Conservation (phyloP, 2,329 filamentous ascomycete genomes). For the Beauveria brongniartii region DNA sequence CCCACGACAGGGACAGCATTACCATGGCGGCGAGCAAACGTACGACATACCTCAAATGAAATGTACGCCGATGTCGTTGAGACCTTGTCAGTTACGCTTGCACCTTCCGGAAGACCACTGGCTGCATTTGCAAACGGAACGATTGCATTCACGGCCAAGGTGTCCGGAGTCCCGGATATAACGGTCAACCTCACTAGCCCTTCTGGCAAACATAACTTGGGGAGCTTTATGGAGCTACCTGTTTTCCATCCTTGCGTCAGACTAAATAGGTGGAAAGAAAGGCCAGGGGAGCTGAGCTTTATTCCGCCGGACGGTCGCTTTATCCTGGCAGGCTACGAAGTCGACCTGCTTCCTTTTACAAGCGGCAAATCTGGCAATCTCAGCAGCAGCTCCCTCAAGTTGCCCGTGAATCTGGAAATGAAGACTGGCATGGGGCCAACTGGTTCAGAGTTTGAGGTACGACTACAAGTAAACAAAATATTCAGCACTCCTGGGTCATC, state of each 20-base stretch:
- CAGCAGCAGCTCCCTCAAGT: conserved; percentile 57
- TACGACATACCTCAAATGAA: conserved; percentile 93
- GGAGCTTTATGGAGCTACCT: conserved; percentile 70
- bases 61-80: conserved; percentile 95
- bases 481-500: conserved; percentile 37
- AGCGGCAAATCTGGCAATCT: conserved; percentile 47
- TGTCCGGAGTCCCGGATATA: conserved; percentile 91
- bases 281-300: conserved; percentile 88
- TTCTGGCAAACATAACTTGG: conserved; percentile 70
- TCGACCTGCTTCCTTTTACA: conserved; percentile 73
- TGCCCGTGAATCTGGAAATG: conserved; percentile 77
- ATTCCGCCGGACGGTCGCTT: conserved; percentile 92
- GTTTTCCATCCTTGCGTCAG: conserved; percentile 96
- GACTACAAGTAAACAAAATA: conserved; percentile 61
- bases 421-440: conserved; percentile 66
- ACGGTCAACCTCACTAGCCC: conserved; percentile 70
- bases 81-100: conserved; percentile 76
- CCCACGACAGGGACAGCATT: conserved; percentile 47
- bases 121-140: conserved; percentile 84
- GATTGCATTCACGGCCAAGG: conserved; percentile 89
- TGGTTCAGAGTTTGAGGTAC: conserved; percentile 83
- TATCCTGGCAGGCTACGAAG: conserved; percentile 87
- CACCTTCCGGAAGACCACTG: conserved; percentile 80
- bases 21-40: conserved; percentile 86
- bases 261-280: conserved; percentile 80